Conservation (phyloP, 306 rosid species). For the Dryas octopetala region DNA sequence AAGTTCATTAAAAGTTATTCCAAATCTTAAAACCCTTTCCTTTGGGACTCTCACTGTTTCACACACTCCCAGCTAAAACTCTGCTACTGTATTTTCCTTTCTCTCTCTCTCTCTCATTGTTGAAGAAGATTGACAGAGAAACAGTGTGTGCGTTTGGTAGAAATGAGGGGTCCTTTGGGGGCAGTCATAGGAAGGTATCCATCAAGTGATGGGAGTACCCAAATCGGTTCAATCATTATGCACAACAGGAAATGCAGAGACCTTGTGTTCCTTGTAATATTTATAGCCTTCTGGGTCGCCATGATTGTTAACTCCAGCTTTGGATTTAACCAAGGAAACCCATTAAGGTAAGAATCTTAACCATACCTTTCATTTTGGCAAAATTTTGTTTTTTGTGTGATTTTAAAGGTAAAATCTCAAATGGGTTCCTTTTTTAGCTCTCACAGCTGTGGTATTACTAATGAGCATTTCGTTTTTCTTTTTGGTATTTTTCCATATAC, state of each 20-base stretch:
- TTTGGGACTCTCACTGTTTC: not conserved
- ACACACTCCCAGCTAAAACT: constrained; percentile 30
- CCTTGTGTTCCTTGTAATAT: constrained; percentile 64
- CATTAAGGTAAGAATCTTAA: constrained; percentile 56
- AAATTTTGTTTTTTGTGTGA: constrained; percentile 16
- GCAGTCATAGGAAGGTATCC: constrained; percentile 91
- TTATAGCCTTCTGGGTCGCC: constrained; percentile 86
- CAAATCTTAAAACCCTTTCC: constrained; percentile 52
- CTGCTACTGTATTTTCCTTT: constrained; percentile 29
- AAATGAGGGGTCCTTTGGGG: constrained; percentile 94
- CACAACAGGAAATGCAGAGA: constrained; percentile 89
- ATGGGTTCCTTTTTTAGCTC: constrained; percentile 24
- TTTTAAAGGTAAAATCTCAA: constrained; percentile 16
- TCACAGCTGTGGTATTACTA: constrained; percentile 2
- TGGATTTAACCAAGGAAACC: constrained; percentile 87
- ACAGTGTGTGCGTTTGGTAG: not conserved
- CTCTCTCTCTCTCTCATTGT: constrained; percentile 11
- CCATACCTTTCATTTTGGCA: constrained; percentile 21
- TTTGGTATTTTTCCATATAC: not conserved
- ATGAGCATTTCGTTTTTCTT: constrained; percentile 17
- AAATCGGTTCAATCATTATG: constrained; percentile 73
- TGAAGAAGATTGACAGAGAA: constrained; percentile 18
- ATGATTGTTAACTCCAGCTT: constrained; percentile 98
- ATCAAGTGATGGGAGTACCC: constrained; percentile 85
- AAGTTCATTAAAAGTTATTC: constrained; percentile 25